Base-by-base conservation (phyloP, 1,284 basidiomycete genomes). In the Ceratobasidium papillatum region DNA sequence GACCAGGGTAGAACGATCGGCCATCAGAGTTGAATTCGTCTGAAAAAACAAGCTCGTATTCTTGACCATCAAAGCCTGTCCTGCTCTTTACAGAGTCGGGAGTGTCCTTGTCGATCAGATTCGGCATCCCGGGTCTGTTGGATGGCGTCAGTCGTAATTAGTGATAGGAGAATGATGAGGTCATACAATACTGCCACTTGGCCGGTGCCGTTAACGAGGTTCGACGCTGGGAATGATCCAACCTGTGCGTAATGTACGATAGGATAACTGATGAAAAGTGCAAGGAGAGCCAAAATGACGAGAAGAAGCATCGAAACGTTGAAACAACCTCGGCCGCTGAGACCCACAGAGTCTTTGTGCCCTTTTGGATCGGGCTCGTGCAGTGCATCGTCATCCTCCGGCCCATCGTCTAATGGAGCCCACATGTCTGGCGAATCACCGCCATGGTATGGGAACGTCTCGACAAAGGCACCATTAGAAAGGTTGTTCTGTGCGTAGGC, bases 1-100 rank as follows among this genome's bases (percentile, higher is more conserved):
- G 7, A 69, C 86, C 86, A 25, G 83, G 82, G 74, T 83, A 87
- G 78, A 88, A 88, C 1, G 84, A 84, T 63, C 87, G 80, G 2
- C 86, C 86, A 19, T 83, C 82, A 3, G 73, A 74, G 41, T 87
- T 83, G 78, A 86, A 86, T 77, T 88, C 87, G 80, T 88, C 87
- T 3, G 83, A 86, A 74, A 86, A 85, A 9, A 87, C 84, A 51
- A 87, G 80, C 34, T 81, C 79, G 81, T 83, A 84, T 17, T 76
- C 45, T 32, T 82, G 78, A n/a, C 83, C 83, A 25, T 84, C 82
- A 25, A 81, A 75, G 11, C 81, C 82, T 0, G 77, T 82, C 22
- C 79, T 76, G 2, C 76, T 79, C 65, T 80, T 81, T 3, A 81
- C 84, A 11, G 76, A 76, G 25, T 76, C 41, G 7, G 84, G 84